Percentiles rank a stretch among this genome's conserved stretches.
Evolutionary conservation across 139 green algal genomes (phyloP).

Genomic region (Nannochloris sp.): DNA sequence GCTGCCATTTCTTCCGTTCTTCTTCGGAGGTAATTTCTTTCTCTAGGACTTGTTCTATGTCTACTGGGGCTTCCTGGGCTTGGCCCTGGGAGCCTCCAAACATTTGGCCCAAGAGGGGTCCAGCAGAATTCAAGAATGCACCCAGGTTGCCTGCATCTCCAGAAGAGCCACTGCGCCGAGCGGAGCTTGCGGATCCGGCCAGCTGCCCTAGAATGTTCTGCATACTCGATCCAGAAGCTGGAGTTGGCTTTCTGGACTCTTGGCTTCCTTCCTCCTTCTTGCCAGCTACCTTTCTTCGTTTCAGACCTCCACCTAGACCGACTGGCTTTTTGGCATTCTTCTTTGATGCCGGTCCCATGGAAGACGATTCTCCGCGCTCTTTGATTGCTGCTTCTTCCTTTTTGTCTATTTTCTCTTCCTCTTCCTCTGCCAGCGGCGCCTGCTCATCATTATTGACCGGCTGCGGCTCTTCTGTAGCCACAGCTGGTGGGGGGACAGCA

Average conservation of each 20-base stretch:
- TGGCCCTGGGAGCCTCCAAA: not conserved
- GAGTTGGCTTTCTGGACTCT: not conserved
- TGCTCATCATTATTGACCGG: no score
- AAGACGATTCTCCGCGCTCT: not conserved
- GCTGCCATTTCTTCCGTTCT: no score
- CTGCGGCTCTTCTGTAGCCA: no score
- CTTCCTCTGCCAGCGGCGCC: no score
- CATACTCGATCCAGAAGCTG: not conserved
- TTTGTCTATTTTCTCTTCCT: no score
- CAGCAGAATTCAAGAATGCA: slow-evolving; percentile 1
- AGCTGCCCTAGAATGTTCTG: not conserved
- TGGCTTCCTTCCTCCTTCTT: not conserved
- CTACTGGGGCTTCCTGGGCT: no score
- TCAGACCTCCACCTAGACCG: not conserved
- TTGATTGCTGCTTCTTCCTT: no score
- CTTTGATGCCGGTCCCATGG: not conserved
- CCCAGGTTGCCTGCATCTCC: not conserved
- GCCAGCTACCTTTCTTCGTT: not conserved
- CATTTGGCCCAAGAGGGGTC: not conserved
- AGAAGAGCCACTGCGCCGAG: not conserved
- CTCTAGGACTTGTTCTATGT: no score
- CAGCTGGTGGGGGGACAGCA: no score
- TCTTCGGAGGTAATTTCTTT: no score
- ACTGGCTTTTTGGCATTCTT: not conserved
- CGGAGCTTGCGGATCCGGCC: not conserved